A percentile compares a stretch with the other conserved stretches of the same genome.
Conservation (phyloP, 2,329 filamentous ascomycete genomes). For the Pleomassaria siparia region DNA sequence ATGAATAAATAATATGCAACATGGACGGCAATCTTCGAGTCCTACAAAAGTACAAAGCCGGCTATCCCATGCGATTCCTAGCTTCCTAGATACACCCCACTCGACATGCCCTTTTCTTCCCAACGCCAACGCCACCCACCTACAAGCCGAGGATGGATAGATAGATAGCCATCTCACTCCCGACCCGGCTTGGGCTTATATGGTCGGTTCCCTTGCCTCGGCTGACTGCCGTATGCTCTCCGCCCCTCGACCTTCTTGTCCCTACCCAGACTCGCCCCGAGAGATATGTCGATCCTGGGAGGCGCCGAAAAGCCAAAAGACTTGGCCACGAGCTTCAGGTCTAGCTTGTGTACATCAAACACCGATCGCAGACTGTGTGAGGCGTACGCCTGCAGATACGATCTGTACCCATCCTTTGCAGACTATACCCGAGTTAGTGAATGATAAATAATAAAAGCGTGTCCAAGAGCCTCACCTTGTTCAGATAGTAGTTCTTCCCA, state of each 20-base stretch:
- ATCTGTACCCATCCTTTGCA: conserved; percentile 74
- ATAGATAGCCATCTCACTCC: background rate
- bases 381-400: conserved; percentile 93
- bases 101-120: background rate
- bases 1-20: too few species aligned
- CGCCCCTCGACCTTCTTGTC: conserved; percentile 67
- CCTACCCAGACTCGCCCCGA: conserved; percentile 74
- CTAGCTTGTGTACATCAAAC: conserved; percentile 80
- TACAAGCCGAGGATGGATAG: background rate
- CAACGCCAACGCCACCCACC: background rate
- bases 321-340: conserved; percentile 81
- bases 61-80: background rate
- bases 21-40: too few species aligned
- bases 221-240: conserved; percentile 77
- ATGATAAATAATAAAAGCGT: background rate
- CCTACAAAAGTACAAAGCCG: too few species aligned
- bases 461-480: conserved; percentile 63
- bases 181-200: conserved; percentile 51
- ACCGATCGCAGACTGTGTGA: conserved; percentile 81
- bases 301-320: conserved; percentile 78
- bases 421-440: conserved; percentile 47
- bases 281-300: conserved; percentile 75
- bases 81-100: background rate
- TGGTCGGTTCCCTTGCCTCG: conserved; percentile 60
- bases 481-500: conserved; percentile 92